Percentiles rank a stretch among this genome's conserved stretches.
phyloP scores from a whole-genome alignment of 805 yeast species.

The Hanseniaspora mollemarum region DNA sequence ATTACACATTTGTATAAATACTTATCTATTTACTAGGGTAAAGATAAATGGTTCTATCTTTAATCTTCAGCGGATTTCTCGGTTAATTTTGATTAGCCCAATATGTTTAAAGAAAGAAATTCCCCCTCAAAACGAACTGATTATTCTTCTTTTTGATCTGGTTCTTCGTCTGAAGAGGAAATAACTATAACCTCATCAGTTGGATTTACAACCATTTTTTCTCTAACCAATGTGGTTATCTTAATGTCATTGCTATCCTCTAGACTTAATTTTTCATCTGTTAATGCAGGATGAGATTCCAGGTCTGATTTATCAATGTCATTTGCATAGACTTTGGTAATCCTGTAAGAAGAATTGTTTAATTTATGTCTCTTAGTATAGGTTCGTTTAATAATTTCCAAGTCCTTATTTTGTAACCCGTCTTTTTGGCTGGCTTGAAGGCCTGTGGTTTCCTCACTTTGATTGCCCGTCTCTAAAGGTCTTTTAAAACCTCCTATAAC shows the following conservation, averaged over 20 bases:
- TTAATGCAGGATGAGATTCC: conserved; percentile 3
- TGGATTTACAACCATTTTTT: conserved; percentile 6
- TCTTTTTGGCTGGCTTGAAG: too few relatives aligned
- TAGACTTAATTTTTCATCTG: not conserved
- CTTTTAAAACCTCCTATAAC: too few relatives aligned
- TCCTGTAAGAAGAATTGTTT: conserved; percentile 6
- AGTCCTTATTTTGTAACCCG: too few relatives aligned
- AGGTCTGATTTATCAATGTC: conserved; percentile 5
- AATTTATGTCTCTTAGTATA: conserved; percentile 12
- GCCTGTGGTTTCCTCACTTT: too few relatives aligned
- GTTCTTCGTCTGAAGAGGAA: conserved; percentile 12
- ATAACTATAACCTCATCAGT: conserved; percentile 12
- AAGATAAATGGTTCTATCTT: too few relatives aligned
- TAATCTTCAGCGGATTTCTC: too few relatives aligned
- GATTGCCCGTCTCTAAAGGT: too few relatives aligned
- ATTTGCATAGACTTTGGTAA: conserved; percentile 7
- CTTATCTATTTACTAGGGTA: too few relatives aligned
- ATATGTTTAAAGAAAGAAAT: too few relatives aligned
- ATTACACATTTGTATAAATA: too few relatives aligned
- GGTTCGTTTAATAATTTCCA: conserved; percentile 1
- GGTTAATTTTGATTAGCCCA: too few relatives aligned
- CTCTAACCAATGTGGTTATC: conserved; percentile 3
- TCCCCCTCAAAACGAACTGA: too few relatives aligned
- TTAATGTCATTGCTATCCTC: not conserved
- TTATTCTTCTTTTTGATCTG: not conserved